Evolutionary conservation across 2,329 filamentous ascomycete genomes (phyloP), one percentile per base, ranked within the genome.

Genomic region (Mycogone perniciosa): DNA sequence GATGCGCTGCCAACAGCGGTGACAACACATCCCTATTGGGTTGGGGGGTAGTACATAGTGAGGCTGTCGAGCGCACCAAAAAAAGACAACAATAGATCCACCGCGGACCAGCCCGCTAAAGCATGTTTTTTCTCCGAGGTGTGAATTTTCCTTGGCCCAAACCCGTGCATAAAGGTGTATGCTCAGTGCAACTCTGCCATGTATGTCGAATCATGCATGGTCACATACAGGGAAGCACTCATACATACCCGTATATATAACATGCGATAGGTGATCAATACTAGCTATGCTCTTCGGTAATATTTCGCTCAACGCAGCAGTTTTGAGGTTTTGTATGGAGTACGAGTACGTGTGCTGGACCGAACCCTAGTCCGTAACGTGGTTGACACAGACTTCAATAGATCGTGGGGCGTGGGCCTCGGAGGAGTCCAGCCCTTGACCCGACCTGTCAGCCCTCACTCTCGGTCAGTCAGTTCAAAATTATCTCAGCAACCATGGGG

Each of bases 341-440:
- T 6, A 7, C 20, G 20, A 20, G 20, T 20, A 20, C 20, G 8
- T 34, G 44, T 27, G 40, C 39, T 47, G 40, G 33, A 48, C 30
- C 34, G 11, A 29, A 26, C 40, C 40, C 44, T 41, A 30, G 44
- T 34, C 29, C 39, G 20, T n/a, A 39, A 29, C 44, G 34, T 47
- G 50, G 44, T 44, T 39, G 33, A 46, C 42, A 35, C 43, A 30
- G 42, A 8, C 45, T 38, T 47, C 38, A 34, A 40, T 44, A 44
- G 44, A 47, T 48, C 34, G 34, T 42, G 20, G 29, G 34, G 30
- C 34, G 50, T 44, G 44, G 35, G 50, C 40, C 34, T n/a, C 44
- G 31, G 20, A 38, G 11, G 7, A 38, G 35, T 38, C 7, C 35
- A 11, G 35, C 3, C 35, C 11, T 11, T 38, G 5, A 11, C 35